Conservation (phyloP, 495 filamentous ascomycete species). For the Parathielavia hyrcaniae region DNA sequence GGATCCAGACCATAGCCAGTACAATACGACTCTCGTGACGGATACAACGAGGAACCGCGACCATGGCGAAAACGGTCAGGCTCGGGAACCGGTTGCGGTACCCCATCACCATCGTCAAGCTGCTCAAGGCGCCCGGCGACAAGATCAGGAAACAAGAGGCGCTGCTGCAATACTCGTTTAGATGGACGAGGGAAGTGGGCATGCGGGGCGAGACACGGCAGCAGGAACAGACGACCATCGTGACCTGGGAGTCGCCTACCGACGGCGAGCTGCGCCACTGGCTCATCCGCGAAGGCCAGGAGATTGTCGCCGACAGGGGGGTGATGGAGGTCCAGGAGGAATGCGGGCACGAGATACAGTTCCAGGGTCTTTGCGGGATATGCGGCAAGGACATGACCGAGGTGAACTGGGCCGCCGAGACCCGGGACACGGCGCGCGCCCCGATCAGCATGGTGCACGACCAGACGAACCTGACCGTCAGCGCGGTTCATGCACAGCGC, state of each 20-base stretch:
- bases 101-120: conserved; percentile 86
- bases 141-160: conserved; percentile 65
- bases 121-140: conserved; percentile 71
- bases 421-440: conserved; percentile 64
- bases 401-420: conserved; percentile 46
- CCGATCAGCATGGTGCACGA: conserved; percentile 91
- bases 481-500: conserved; percentile 63
- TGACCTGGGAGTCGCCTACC: conserved; percentile 71
- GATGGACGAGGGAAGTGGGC: conserved; percentile 62
- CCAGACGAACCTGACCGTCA: conserved; percentile 72
- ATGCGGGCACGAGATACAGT: conserved; percentile 87
- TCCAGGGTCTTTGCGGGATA: conserved; percentile 76
- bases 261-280: conserved; percentile 73
- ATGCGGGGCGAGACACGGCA: conserved; percentile 54
- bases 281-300: conserved; percentile 65
- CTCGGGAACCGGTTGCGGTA: conserved; percentile 68
- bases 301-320: conserved; percentile 53
- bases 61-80: conserved; percentile 37
- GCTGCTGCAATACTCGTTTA: conserved; percentile 79
- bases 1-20: conserved; percentile 1
- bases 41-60: neutral
- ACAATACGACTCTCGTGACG: neutral
- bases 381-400: conserved; percentile 98
- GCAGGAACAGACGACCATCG: conserved; percentile 56
- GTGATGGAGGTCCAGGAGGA: conserved; percentile 82